Conservation (phyloP, 2,329 filamentous ascomycete species). For the Aspergillus ruber region DNA sequence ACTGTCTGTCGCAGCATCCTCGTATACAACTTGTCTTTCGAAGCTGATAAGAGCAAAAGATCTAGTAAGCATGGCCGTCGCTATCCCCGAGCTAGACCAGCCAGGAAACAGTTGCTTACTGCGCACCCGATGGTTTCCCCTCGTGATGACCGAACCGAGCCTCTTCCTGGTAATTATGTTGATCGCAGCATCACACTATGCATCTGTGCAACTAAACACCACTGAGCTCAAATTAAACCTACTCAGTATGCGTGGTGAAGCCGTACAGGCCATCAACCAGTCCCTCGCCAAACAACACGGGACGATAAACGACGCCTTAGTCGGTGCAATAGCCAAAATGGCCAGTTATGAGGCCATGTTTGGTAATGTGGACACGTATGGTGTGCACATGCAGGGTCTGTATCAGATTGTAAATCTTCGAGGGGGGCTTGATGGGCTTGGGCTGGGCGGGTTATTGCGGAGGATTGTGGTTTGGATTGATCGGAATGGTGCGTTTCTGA, state of each 20-base stretch:
- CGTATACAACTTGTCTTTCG: neutral
- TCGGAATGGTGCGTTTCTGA: constrained; percentile 34
- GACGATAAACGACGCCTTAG: constrained; percentile 36
- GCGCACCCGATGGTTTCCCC: constrained; percentile 35
- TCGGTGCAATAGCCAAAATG: constrained; percentile 48
- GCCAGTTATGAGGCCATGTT: constrained; percentile 49
- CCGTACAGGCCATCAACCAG: constrained; percentile 40
- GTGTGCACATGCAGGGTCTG: constrained; percentile 45
- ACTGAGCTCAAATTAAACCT: constrained; percentile 22
- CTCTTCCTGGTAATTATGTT: constrained; percentile 39
- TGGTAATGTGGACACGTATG: constrained; percentile 37
- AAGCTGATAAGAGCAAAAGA: constrained; percentile 15
- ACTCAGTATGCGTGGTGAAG: constrained; percentile 39
- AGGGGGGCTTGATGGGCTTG: constrained; percentile 40
- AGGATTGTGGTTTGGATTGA: constrained; percentile 48
- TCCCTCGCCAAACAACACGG: constrained; percentile 24
- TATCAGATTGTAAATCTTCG: constrained; percentile 38
- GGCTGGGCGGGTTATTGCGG: constrained; percentile 41
- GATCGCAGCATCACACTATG: constrained; percentile 37
- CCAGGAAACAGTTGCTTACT: constrained; percentile 27
- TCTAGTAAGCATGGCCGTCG: constrained; percentile 33
- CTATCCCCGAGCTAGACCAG: constrained; percentile 38
- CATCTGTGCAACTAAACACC: constrained; percentile 19
- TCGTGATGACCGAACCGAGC: constrained; percentile 36
- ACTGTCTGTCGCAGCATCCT: constrained; percentile 21